These are phyloP conservation scores for Podospora appendiculata DNA, from an alignment of 495 filamentous ascomycete genomes.

Conservation along the genomic window DNA sequence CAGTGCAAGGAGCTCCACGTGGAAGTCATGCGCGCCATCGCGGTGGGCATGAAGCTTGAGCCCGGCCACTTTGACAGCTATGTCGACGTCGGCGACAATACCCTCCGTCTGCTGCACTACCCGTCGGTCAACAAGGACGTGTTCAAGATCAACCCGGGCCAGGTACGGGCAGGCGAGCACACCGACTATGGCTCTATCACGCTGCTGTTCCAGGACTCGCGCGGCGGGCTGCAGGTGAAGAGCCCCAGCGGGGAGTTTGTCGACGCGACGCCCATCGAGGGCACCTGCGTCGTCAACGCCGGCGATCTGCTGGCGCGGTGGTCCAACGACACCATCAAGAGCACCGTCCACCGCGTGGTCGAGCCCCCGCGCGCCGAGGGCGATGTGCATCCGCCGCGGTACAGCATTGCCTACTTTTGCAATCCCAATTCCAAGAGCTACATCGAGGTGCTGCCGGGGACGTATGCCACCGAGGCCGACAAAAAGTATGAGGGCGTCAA, in stretches of 20 bases:
- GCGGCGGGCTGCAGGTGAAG: conserved; percentile 79
- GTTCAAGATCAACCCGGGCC: conserved; percentile 61
- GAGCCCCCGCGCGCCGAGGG: conserved; percentile 56
- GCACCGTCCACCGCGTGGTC: conserved; percentile 83
- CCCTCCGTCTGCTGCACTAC: conserved; percentile 82
- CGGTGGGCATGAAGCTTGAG: conserved; percentile 70
- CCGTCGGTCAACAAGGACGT: conserved; percentile 59
- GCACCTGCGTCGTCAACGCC: conserved; percentile 84
- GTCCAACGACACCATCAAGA: conserved; percentile 85
- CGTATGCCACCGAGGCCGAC: conserved; percentile 57
- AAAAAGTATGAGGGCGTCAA: conserved; percentile 78
- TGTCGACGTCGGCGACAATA: conserved; percentile 73
- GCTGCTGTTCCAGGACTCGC: conserved; percentile 77
- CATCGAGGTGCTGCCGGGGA: conserved; percentile 85
- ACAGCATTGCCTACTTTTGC: conserved; percentile 81
- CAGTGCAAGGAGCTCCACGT: conserved; percentile 68
- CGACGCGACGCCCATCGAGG: conserved; percentile 73
- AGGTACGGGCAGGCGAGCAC: conserved; percentile 80
- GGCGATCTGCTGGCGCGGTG: conserved; percentile 83
- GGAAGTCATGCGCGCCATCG: conserved; percentile 82
- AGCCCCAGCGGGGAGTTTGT: conserved; percentile 71
- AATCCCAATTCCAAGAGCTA: conserved; percentile 73
- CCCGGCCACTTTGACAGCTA: conserved; percentile 71
- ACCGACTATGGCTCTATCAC: conserved; percentile 87
- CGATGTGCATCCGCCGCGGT: conserved; percentile 52